Conservation (phyloP, 164 flowering plant genomes). For the Chimonanthus praecox region DNA sequence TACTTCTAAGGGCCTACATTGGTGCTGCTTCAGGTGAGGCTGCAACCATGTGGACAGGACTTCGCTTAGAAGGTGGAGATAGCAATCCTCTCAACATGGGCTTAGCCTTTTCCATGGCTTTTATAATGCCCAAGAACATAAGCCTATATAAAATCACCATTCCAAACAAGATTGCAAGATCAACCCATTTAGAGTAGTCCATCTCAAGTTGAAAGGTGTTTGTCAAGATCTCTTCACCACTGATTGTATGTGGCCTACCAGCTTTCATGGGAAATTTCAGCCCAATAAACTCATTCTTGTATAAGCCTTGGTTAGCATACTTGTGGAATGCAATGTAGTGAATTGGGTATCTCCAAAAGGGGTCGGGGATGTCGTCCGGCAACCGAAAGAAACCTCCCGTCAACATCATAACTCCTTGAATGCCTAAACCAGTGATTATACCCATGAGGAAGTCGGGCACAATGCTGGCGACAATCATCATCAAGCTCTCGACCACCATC, state of each 20-base stretch:
- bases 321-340: conserved; percentile 44
- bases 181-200: conserved; percentile 50
- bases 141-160: conserved; percentile 43
- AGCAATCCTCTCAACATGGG: conserved; percentile 23
- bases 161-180: conserved; percentile 38
- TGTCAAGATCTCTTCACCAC: conserved; percentile 31
- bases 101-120: conserved; percentile 33
- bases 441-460: conserved; percentile 68
- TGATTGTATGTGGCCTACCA: conserved; percentile 19
- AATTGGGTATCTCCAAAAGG: conserved; percentile 60
- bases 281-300: conserved; percentile 50
- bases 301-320: conserved; percentile 46
- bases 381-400: conserved; percentile 49
- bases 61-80: conserved; percentile 5
- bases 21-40: not conserved
- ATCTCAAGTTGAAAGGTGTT: conserved; percentile 35
- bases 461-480: conserved; percentile 62
- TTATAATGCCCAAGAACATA: conserved; percentile 36
- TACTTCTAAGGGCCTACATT: not conserved
- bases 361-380: conserved; percentile 48
- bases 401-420: conserved; percentile 54
- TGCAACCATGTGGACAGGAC: not conserved
- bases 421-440: conserved; percentile 52
- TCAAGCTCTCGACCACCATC: conserved; percentile 58
- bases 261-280: conserved; percentile 21